A percentile compares a stretch with the other conserved stretches of the same genome.
Evolutionary conservation across 257 asterid species (phyloP).

Genomic region (Penstemon newberryi): DNA sequence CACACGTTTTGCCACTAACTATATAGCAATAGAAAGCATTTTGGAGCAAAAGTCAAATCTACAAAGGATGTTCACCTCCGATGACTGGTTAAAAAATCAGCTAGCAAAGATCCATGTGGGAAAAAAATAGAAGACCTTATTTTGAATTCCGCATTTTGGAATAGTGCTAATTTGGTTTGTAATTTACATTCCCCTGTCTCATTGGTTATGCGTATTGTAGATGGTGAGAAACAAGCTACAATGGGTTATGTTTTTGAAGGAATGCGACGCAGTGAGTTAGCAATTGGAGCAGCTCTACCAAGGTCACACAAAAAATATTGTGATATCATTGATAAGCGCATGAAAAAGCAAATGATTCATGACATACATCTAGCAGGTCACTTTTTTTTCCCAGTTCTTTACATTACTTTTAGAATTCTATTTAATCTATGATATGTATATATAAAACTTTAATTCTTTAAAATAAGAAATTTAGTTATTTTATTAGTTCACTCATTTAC

Average conservation of each 20-base stretch:
- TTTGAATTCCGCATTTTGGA: no score
- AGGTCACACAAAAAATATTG: neutral
- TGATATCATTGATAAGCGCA: neutral
- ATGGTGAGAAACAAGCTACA: constrained; percentile 10
- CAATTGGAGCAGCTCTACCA: constrained; percentile 1
- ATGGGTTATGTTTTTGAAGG: constrained; percentile 3
- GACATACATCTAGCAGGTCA: constrained; percentile 2
- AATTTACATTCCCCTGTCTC: neutral
- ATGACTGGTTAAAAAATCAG: no score
- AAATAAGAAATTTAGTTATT: no score
- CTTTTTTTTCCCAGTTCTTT: neutral
- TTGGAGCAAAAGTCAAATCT: no score
- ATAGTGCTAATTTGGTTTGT: neutral
- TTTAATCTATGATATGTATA: neutral
- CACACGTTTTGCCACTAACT: no score
- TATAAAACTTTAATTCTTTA: no score
- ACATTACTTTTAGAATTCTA: neutral
- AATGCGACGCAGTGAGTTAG: neutral
- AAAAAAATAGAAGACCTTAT: no score
- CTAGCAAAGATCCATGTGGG: no score
- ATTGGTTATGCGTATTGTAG: neutral
- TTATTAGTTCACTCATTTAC: no score
- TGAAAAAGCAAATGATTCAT: neutral
- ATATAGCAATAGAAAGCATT: no score
- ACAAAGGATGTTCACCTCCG: no score